Conservation (phyloP, 176 grass and related monocot species). For the Bolboschoenus planiculmis region DNA sequence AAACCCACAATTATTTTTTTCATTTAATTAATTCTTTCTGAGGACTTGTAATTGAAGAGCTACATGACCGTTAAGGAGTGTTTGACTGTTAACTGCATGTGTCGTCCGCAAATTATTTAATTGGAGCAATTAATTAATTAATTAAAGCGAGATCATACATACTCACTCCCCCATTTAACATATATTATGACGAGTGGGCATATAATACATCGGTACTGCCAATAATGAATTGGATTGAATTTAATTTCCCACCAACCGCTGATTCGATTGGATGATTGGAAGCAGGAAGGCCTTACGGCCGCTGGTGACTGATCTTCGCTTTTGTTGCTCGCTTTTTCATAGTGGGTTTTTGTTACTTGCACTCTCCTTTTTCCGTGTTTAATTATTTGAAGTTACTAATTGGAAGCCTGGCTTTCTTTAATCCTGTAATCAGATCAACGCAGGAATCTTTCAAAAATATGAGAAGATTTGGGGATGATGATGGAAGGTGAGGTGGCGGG, state of each 20-base stretch:
- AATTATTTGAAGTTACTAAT: not conserved
- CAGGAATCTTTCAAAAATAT: constrained; percentile 1
- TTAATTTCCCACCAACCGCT: not conserved
- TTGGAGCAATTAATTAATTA: not conserved
- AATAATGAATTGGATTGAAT: not conserved
- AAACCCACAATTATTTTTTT: not conserved
- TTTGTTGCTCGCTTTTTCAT: not conserved
- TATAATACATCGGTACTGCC: not conserved
- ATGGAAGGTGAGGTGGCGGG: not conserved
- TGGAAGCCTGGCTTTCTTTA: not conserved
- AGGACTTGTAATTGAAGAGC: too few species aligned
- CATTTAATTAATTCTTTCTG: not conserved
- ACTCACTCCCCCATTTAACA: not conserved
- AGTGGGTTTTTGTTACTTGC: not conserved
- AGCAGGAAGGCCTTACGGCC: not conserved
- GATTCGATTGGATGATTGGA: constrained; percentile 9
- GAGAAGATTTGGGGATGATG: not conserved
- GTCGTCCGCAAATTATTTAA: not conserved
- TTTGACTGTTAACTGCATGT: constrained; percentile 2
- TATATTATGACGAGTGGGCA: not conserved
- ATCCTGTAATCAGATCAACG: not conserved
- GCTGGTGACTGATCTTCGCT: not conserved
- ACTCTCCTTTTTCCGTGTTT: not conserved
- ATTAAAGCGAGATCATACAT: not conserved
- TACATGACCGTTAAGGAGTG: not conserved